These are phyloP conservation scores for Zea luxurians DNA, from an alignment of 176 grass and related monocot genomes.

Conservation along the genomic window DNA sequence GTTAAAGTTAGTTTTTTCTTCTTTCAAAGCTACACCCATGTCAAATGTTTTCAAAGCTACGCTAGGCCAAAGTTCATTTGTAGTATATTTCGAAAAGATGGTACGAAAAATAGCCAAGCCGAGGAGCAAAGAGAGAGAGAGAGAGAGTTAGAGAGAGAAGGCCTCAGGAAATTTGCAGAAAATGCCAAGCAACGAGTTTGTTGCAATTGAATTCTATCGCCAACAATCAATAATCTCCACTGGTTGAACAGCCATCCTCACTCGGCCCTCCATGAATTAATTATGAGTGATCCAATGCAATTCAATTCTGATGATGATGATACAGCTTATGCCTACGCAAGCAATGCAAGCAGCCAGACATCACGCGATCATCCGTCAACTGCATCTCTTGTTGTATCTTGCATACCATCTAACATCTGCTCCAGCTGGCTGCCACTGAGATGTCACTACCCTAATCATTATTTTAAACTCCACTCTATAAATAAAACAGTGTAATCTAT, in stretches of 20 bases:
- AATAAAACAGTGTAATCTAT: too few species aligned
- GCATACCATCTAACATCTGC: not conserved
- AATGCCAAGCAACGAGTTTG: not conserved
- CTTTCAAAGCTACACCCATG: too few species aligned
- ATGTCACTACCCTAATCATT: not conserved
- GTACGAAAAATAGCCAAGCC: not conserved
- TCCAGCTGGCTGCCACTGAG: not conserved
- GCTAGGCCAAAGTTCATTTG: not conserved
- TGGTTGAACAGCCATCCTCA: not conserved
- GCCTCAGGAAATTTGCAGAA: too few species aligned
- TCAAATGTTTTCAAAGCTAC: not conserved
- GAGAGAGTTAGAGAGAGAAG: too few species aligned
- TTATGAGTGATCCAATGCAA: not conserved
- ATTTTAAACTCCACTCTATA: too few species aligned
- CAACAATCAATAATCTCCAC: not conserved
- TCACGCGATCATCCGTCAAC: not conserved
- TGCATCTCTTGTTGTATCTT: not conserved
- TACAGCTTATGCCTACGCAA: not conserved
- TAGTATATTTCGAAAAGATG: not conserved
- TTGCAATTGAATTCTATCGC: constrained; percentile 18
- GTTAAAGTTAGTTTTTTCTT: not conserved
- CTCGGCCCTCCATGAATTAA: not conserved
- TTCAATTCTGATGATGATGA: not conserved
- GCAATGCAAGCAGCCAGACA: not conserved
- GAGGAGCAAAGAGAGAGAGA: too few species aligned